These are phyloP conservation scores for Irpex sp. DNA, from an alignment of 1,284 basidiomycete species.

Conservation along the genomic window DNA sequence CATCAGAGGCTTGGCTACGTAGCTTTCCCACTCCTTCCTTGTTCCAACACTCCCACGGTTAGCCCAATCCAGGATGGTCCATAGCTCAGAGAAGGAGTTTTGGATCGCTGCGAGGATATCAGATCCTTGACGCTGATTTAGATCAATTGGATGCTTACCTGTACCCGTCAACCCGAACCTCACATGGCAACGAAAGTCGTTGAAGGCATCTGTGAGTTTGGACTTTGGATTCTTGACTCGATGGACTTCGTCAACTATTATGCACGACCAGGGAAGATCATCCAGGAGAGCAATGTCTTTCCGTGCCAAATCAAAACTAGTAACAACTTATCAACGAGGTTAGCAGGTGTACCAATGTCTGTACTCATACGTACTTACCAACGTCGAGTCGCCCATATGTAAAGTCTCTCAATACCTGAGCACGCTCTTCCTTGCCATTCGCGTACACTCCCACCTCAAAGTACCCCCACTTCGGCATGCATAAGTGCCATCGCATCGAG, in stretches of 20 bases:
- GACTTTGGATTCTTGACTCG: constrained; percentile 69
- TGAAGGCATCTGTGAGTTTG: constrained; percentile 58
- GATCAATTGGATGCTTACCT: constrained; percentile 12
- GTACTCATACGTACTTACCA: constrained; percentile 35
- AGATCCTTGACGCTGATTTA: background rate
- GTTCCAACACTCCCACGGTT: constrained; percentile 67
- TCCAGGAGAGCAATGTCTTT: constrained; percentile 61
- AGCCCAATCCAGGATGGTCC: constrained; percentile 80
- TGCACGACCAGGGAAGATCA: constrained; percentile 57
- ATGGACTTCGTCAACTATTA: constrained; percentile 83
- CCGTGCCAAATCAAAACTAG: constrained; percentile 65
- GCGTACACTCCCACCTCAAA: constrained; percentile 71
- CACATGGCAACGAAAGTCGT: constrained; percentile 51
- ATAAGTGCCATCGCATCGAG: background rate
- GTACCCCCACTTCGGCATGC: constrained; percentile 60
- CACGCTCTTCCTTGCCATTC: constrained; percentile 35
- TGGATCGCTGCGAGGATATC: constrained; percentile 57
- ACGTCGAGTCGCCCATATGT: constrained; percentile 71
- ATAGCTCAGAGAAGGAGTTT: constrained; percentile 79
- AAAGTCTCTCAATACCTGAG: constrained; percentile 58
- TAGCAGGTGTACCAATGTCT: background rate
- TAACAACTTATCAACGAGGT: constrained; percentile 46
- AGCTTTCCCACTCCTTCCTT: constrained; percentile 62
- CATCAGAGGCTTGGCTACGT: constrained; percentile 60
- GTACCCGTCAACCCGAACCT: constrained; percentile 77